Evolutionary conservation across 2,329 filamentous ascomycete species (phyloP), one percentile per base, ranked within the genome.

Genomic region (Zymoseptoria ardabiliae): DNA sequence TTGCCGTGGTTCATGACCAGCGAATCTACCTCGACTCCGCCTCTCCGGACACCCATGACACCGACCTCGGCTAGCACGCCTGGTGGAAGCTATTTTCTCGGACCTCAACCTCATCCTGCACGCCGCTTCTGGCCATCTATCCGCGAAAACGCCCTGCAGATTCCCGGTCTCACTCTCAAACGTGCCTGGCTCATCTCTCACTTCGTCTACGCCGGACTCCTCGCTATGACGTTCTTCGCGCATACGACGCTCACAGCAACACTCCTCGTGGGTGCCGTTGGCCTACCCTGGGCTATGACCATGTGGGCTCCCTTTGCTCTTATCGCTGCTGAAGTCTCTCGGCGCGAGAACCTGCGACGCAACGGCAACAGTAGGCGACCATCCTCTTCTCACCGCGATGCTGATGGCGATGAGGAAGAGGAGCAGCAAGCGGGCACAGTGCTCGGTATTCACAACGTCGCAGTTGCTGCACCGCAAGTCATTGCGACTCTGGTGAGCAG

Each of bases 271-370:
- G 90, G 86, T 1, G 77, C 94, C 22, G 86, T 96, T 53, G 93
- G 93, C 35, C 85, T 97, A 60, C 91, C 90, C 1, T 97, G 93
- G 93, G 91, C 92, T 21, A 78, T 97, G 69, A 91, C 91, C 1
- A 84, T 95, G 23, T 97, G 93, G 93, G 93, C 92, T 0, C 93
- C 93, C 0, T 97, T 93, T 77, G 92, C 93, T 48, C 89, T 97
- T 67, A 97, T 97, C 71, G 91, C 90, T 52, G 90, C 90, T 4
- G 93, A 97, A 73, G 92, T 97, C 63, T 89, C 88, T 61, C 89
- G 87, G 61, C 86, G 91, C 5, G 90, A 96, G 70, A 85, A 87
- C 23, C 82, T 86, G 53, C 79, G 81, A 55, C 80, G 84, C 21
- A n/a, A 45, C 6, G 76, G 79, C 11, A 73, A 77, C 23, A 75